A percentile compares a stretch with the other conserved stretches of the same genome.
Evolutionary conservation across 2,329 filamentous ascomycete species (phyloP).

Genomic region (Thelonectria rubi): DNA sequence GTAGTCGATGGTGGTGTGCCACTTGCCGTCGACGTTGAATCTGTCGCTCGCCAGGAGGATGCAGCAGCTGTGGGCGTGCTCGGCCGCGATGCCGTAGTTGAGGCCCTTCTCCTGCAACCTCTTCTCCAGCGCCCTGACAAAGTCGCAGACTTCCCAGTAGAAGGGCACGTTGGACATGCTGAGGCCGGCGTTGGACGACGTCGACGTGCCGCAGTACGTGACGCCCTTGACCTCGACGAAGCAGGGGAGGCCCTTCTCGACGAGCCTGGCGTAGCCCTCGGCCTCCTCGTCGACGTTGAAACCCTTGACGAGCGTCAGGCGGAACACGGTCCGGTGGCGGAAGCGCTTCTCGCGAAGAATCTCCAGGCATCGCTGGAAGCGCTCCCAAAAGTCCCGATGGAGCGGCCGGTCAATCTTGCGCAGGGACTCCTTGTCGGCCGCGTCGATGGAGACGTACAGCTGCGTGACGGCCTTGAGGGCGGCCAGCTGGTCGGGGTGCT

Average conservation of each 20-base stretch:
- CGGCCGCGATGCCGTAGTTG: slow-evolving; percentile 89
- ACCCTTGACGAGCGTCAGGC: slow-evolving; percentile 93
- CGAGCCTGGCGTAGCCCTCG: slow-evolving; percentile 86
- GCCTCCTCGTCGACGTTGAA: slow-evolving; percentile 98
- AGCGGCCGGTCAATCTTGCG: slow-evolving; percentile 90
- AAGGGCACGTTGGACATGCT: slow-evolving; percentile 99
- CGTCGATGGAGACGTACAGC: slow-evolving; percentile 96
- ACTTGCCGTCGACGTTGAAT: slow-evolving; percentile 80
- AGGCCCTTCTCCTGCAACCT: slow-evolving; percentile 76
- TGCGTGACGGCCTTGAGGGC: slow-evolving; percentile 88
- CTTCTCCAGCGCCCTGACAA: slow-evolving; percentile 78
- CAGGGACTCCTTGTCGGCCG: slow-evolving; percentile 86
- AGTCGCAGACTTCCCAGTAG: slow-evolving; percentile 87
- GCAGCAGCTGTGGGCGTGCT: slow-evolving; percentile 95
- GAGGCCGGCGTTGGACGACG: slow-evolving; percentile 82
- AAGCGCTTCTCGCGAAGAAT: slow-evolving; percentile 86
- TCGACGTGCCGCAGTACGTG: slow-evolving; percentile 93
- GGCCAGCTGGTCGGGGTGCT: slow-evolving; percentile 91
- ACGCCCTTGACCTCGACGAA: slow-evolving; percentile 98
- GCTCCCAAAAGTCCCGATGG: slow-evolving; percentile 97
- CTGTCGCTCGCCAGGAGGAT: slow-evolving; percentile 84
- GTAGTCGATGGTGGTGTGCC: slow-evolving; percentile 94
- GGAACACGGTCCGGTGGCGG: slow-evolving; percentile 91
- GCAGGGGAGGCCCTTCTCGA: slow-evolving; percentile 85
- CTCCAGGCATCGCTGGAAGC: slow-evolving; percentile 89